A percentile compares a stretch with the other conserved stretches of the same genome.
These are phyloP conservation scores for Rhinocladiella mackenziei DNA, from an alignment of 2,329 filamentous ascomycete genomes.

Conservation along the genomic window DNA sequence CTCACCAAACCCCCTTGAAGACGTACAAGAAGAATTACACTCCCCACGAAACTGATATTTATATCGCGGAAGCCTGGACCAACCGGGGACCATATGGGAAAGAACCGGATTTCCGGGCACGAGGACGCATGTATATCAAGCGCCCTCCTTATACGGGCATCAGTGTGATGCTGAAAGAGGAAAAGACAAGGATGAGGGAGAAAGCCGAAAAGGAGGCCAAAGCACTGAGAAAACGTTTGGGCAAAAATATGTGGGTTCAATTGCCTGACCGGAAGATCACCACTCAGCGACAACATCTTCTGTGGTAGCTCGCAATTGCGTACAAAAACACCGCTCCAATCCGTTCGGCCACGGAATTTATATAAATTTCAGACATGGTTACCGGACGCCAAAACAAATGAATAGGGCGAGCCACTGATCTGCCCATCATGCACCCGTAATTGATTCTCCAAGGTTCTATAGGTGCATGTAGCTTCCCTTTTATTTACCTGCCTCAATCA, in stretches of 20 bases:
- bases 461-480: not conserved
- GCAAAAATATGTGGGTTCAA: conserved; percentile 74
- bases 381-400: too few species aligned
- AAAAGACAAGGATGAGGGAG: conserved; percentile 79
- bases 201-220: conserved; percentile 74
- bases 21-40: conserved; percentile 67
- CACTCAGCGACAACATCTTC: conserved; percentile 82
- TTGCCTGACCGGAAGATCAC: conserved; percentile 81
- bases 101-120: conserved; percentile 67
- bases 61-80: conserved; percentile 91
- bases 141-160: conserved; percentile 71
- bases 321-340: too few species aligned
- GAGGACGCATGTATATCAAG: conserved; percentile 66
- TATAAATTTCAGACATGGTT: too few species aligned
- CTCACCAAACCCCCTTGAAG: conserved; percentile 49
- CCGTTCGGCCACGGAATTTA: too few species aligned
- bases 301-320: too few species aligned
- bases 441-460: too few species aligned
- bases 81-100: conserved; percentile 65
- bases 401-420: too few species aligned
- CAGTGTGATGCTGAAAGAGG: conserved; percentile 82
- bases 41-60: conserved; percentile 74
- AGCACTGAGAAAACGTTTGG: conserved; percentile 67
- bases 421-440: too few species aligned
- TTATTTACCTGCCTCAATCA: conserved; percentile 10